These are phyloP conservation scores for Termitomyces sp. DNA, from an alignment of 768 basidiomycete genomes.

Conservation along the genomic window DNA sequence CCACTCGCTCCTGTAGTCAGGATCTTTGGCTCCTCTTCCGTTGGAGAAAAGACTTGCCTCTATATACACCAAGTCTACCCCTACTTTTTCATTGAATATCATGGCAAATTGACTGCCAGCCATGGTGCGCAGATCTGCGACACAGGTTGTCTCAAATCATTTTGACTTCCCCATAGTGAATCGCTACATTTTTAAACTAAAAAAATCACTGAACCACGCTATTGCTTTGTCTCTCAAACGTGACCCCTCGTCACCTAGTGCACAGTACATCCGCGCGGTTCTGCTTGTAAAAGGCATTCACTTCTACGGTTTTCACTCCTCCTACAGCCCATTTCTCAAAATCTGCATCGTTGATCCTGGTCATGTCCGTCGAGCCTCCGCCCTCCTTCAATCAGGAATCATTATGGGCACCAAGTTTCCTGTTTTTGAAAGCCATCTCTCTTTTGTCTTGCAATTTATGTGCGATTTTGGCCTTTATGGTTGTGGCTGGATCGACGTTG, in stretches of 20 bases:
- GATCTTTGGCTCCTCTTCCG: constrained; percentile 80
- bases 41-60: constrained; percentile 74
- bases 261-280: constrained; percentile 68
- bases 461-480: constrained; percentile 94
- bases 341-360: constrained; percentile 70
- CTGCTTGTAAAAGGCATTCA: constrained; percentile 89
- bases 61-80: constrained; percentile 94
- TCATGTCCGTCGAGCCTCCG: constrained; percentile 59
- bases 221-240: constrained; percentile 77
- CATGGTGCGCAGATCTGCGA: constrained; percentile 38
- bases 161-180: constrained; percentile 47
- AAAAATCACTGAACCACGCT: constrained; percentile 77
- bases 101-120: constrained; percentile 54
- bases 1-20: constrained; percentile 74
- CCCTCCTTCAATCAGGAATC: constrained; percentile 76
- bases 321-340: constrained; percentile 86
- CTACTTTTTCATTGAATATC: constrained; percentile 88
- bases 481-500: constrained; percentile 83
- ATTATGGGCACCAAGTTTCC: constrained; percentile 76
- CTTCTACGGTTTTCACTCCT: constrained; percentile 91
- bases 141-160: neutral
- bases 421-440: constrained; percentile 88
- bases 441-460: constrained; percentile 86
- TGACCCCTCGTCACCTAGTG: constrained; percentile 51
- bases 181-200: constrained; percentile 61